phyloP scores from a whole-genome alignment of 2,329 filamentous ascomycete species.

The Diaporthe sp. region DNA sequence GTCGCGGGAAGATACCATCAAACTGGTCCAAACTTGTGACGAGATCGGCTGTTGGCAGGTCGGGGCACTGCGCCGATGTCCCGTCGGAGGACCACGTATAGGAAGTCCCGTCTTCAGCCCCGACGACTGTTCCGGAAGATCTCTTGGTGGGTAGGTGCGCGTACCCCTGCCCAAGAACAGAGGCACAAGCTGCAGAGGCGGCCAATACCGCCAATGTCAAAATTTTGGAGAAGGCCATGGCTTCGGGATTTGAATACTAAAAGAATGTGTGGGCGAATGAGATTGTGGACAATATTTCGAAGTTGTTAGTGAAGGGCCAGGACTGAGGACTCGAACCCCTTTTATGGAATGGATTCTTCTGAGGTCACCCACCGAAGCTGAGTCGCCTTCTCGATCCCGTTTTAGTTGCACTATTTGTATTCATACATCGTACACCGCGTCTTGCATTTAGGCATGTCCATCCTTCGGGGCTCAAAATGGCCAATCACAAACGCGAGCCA shows the following conservation, averaged over 20 bases:
- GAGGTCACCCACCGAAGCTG: background rate
- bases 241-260: background rate
- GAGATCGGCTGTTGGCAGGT: slow-evolving; percentile 12
- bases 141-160: slow-evolving; percentile 11
- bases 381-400: background rate
- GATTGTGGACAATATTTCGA: background rate
- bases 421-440: background rate
- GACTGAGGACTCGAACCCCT: background rate
- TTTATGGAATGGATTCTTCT: background rate
- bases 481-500: background rate
- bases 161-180: background rate
- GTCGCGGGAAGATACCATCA: slow-evolving; percentile 13
- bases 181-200: background rate
- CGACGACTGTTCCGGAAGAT: slow-evolving; percentile 13
- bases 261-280: background rate
- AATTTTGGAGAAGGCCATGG: background rate
- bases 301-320: background rate
- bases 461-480: background rate
- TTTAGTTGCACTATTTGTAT: background rate
- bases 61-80: slow-evolving; percentile 21
- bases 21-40: slow-evolving; percentile 24
- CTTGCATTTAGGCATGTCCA: background rate
- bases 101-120: slow-evolving; percentile 23
- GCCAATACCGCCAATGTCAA: slow-evolving; percentile 6
- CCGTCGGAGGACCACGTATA: slow-evolving; percentile 5